phyloP scores from a whole-genome alignment of 495 filamentous ascomycete genomes.

The Penicillium dipodomyicola region DNA sequence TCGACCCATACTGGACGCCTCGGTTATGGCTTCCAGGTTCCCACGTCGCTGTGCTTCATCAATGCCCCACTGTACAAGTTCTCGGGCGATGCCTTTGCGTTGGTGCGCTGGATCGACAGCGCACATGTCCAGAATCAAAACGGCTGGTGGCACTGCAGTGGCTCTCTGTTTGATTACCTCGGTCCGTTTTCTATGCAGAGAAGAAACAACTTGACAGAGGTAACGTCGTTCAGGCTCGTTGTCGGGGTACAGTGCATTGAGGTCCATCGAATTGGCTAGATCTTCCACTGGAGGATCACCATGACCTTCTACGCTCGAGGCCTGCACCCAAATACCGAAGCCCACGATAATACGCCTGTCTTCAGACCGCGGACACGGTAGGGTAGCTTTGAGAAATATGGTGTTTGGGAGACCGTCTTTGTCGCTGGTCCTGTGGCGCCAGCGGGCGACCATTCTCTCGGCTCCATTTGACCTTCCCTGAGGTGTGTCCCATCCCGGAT shows the following conservation, averaged over 20 bases:
- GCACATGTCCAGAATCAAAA: slow-evolving; percentile 40
- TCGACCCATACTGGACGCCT: slow-evolving; percentile 45
- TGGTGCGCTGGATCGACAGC: slow-evolving; percentile 41
- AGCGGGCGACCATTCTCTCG: slow-evolving; percentile 30
- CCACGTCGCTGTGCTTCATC: slow-evolving; percentile 38
- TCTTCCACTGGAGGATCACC: slow-evolving; percentile 33
- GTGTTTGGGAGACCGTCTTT: slow-evolving; percentile 37
- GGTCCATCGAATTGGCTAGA: slow-evolving; percentile 19
- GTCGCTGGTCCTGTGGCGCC: slow-evolving; percentile 29
- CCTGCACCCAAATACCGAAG: slow-evolving; percentile 41
- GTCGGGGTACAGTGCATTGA: slow-evolving; percentile 36
- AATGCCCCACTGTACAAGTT: slow-evolving; percentile 42
- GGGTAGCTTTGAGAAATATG: slow-evolving; percentile 44
- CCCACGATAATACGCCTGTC: slow-evolving; percentile 33
- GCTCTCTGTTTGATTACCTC: slow-evolving; percentile 32
- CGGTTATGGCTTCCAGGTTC: slow-evolving; percentile 35
- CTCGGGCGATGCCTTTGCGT: slow-evolving; percentile 35
- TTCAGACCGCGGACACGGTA: slow-evolving; percentile 20
- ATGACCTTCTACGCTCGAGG: slow-evolving; percentile 32
- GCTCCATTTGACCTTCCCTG: slow-evolving; percentile 28
- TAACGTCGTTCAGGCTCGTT: slow-evolving; percentile 38
- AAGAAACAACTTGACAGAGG: slow-evolving; percentile 28
- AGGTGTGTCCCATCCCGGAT: slow-evolving; percentile 45
- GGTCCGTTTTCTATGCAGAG: slow-evolving; percentile 29
- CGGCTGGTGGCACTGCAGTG: slow-evolving; percentile 26